Evolutionary conservation across 2,329 filamentous ascomycete genomes (phyloP), one percentile per base, ranked within the genome.

Genomic region (Xylaria multiplex): DNA sequence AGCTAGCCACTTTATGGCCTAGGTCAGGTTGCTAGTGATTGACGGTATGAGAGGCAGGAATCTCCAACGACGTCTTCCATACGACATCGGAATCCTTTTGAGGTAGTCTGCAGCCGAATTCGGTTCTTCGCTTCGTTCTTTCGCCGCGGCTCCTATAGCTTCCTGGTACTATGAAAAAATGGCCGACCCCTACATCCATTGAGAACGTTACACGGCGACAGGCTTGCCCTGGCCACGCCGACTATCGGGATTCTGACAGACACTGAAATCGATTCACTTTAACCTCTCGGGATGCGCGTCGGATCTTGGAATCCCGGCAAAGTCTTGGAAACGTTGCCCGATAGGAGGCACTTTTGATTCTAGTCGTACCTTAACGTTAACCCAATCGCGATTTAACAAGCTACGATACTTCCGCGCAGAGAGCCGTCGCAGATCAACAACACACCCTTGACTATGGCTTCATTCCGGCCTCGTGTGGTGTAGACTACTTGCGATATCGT

Each of bases 151-250:
- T 8, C 4, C 27, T 30, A 60, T 60, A 27, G 14, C 22, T 24
- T 32, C 45, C 35, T 30, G 19, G 40, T 46, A 43, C 7, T 7
- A 32, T 56, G 11, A 43, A n/a, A n/a, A 5, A 16, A 24, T 22
- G 40, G 9, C 7, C 32, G 53, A 46, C 57, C 16, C 43, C 48
- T 19, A 14, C 35, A 37, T 8, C 35, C 22, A 8, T 27, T 27
- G 35, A 52, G 19, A 52, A 45, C 22, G 54, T 55, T 37, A 24
- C 59, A 46, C 40, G 30, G 53, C 19, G 54, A 59, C 57, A 45
- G 54, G 59, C 57, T 56, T 27, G 65, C 45, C 65, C 64, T 50
- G 62, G 64, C 35, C 35, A 43, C 6, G 11, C 50, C 43, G 24
- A 16, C n/a, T 42, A 14, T 56, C 55, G 64, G 58, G 46, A 54